phyloP scores from a whole-genome alignment of 805 yeast genomes.

The Zygosaccharomyces rouxii region DNA sequence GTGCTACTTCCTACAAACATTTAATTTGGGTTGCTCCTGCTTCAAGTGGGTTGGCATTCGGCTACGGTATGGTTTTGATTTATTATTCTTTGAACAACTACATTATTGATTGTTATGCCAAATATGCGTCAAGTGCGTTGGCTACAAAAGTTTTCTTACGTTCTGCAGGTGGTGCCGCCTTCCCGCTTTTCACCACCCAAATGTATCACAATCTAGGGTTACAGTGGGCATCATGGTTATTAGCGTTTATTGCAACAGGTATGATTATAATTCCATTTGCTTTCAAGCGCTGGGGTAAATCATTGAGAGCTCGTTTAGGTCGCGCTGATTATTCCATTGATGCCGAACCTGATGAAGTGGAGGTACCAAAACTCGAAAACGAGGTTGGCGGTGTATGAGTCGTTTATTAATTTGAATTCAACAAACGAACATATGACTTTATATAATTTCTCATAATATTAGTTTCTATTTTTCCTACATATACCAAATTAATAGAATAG shows the following conservation, averaged over 20 bases:
- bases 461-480: too few relatives aligned
- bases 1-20: constrained; percentile 69
- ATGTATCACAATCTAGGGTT: constrained; percentile 72
- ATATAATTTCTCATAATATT: too few relatives aligned
- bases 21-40: constrained; percentile 78
- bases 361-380: neutral
- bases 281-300: constrained; percentile 63
- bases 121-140: constrained; percentile 73
- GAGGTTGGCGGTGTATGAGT: neutral
- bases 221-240: constrained; percentile 76
- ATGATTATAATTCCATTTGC: constrained; percentile 71
- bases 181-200: constrained; percentile 76
- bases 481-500: too few relatives aligned
- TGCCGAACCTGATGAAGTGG: constrained; percentile 9
- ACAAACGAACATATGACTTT: too few relatives aligned
- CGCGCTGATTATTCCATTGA: constrained; percentile 56
- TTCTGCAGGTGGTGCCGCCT: constrained; percentile 83
- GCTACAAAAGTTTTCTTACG: constrained; percentile 79
- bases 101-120: constrained; percentile 84
- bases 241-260: constrained; percentile 72
- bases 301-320: constrained; percentile 58
- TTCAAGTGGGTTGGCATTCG: constrained; percentile 74
- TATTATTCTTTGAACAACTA: constrained; percentile 77
- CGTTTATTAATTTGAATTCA: neutral
- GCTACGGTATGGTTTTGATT: constrained; percentile 71